Evolutionary conservation across 345 rosid genomes (phyloP).

Genomic region (Hypericum androsaemum): DNA sequence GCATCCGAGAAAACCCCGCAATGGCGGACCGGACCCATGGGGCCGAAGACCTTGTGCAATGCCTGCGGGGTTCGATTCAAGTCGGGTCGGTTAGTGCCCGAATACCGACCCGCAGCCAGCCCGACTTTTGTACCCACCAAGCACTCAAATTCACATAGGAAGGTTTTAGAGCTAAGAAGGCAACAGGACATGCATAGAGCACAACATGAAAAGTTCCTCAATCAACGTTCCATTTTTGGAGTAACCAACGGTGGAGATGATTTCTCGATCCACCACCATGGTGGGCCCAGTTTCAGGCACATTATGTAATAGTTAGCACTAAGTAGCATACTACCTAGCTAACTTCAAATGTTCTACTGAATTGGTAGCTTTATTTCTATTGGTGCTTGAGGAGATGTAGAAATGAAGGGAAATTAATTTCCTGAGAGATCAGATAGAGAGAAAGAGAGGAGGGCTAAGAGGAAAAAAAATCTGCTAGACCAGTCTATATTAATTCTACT

Average conservation of each 20-base stretch:
- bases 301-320: conserved; percentile 24
- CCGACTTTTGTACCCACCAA: conserved; percentile 51
- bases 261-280: conserved; percentile 35
- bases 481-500: conserved; percentile 2
- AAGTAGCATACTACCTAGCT: not conserved
- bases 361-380: conserved; percentile 4
- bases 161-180: conserved; percentile 66
- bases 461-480: not conserved
- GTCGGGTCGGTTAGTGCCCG: conserved; percentile 67
- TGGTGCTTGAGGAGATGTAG: not conserved
- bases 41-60: conserved; percentile 62
- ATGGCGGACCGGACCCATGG: conserved; percentile 76
- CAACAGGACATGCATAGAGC: conserved; percentile 40
- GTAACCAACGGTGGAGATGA: conserved; percentile 40
- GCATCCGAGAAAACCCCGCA: conserved; percentile 66
- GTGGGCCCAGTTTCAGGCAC: conserved; percentile 35
- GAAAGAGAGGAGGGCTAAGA: not conserved
- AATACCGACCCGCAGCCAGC: conserved; percentile 73
- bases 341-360: conserved; percentile 3
- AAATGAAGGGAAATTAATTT: conserved; percentile 2
- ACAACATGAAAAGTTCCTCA: conserved; percentile 33
- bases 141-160: conserved; percentile 75
- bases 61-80: conserved; percentile 77
- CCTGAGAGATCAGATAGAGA: not conserved
- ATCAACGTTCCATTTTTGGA: conserved; percentile 40